These are phyloP conservation scores for Xylaria sp. DNA, from an alignment of 495 filamentous ascomycete genomes.

Conservation along the genomic window DNA sequence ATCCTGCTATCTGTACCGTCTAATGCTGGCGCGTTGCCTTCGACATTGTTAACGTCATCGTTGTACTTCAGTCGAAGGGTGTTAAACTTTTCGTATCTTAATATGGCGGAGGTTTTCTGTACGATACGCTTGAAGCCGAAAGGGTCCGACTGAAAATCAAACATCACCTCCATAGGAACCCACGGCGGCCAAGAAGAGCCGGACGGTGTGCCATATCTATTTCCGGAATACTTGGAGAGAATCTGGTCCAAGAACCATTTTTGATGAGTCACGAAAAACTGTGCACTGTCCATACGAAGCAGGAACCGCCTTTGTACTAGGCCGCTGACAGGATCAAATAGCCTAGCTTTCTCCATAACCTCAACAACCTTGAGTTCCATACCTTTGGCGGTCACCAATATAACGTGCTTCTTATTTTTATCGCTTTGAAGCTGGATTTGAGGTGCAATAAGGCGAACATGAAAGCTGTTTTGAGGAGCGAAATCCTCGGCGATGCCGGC, in stretches of 20 bases:
- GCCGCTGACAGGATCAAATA: slow-evolving; percentile 91
- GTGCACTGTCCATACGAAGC: slow-evolving; percentile 92
- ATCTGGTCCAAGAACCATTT: slow-evolving; percentile 81
- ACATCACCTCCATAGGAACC: slow-evolving; percentile 98
- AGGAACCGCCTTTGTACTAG: slow-evolving; percentile 93
- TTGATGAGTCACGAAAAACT: slow-evolving; percentile 95
- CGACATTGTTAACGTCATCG: slow-evolving; percentile 80
- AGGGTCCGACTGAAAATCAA: slow-evolving; percentile 88
- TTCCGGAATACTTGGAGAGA: slow-evolving; percentile 91
- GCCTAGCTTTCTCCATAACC: slow-evolving; percentile 94
- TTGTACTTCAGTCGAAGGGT: slow-evolving; percentile 97
- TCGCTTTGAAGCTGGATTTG: slow-evolving; percentile 98
- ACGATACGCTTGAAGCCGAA: slow-evolving; percentile 96
- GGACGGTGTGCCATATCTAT: slow-evolving; percentile 83
- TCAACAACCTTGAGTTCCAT: slow-evolving; percentile 98
- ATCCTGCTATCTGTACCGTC: slow-evolving; percentile 76
- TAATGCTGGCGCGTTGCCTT: slow-evolving; percentile 46
- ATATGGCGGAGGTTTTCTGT: slow-evolving; percentile 88
- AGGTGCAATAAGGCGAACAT: slow-evolving; percentile 91
- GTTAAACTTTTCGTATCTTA: slow-evolving; percentile 98
- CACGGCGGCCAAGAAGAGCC: slow-evolving; percentile 95
- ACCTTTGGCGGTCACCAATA: slow-evolving; percentile 91
- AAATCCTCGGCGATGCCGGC: slow-evolving; percentile 88
- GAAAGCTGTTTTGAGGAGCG: slow-evolving; percentile 91
- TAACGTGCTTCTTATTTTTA: slow-evolving; percentile 91